A percentile compares a stretch with the other conserved stretches of the same genome.
These are phyloP conservation scores for Lentinula sp. DNA, from an alignment of 768 basidiomycete genomes.

Conservation along the genomic window DNA sequence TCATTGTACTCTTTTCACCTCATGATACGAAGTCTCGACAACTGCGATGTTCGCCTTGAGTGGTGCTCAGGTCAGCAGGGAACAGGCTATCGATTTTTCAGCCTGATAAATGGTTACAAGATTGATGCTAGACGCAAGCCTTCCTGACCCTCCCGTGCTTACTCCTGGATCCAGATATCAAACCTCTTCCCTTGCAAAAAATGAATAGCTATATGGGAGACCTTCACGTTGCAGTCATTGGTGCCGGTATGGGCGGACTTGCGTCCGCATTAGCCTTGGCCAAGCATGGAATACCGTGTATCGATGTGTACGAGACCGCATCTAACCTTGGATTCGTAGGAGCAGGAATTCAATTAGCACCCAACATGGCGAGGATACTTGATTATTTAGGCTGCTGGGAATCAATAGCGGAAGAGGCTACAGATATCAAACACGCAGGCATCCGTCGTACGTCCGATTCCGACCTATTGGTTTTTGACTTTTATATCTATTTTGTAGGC, in stretches of 20 bases:
- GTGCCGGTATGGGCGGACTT: conserved; percentile 21
- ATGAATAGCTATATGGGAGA: background rate
- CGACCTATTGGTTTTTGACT: background rate
- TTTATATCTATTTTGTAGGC: too few species aligned
- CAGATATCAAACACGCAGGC: conserved; percentile 18
- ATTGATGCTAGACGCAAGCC: too few species aligned
- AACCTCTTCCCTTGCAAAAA: too few species aligned
- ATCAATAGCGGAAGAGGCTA: conserved; percentile 18
- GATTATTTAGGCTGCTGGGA: conserved; percentile 23
- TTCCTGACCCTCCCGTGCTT: too few species aligned
- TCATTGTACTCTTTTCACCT: too few species aligned
- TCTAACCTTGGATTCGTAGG: conserved; percentile 25
- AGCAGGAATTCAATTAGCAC: conserved; percentile 29
- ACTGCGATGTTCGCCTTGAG: too few species aligned
- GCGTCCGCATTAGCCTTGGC: conserved; percentile 23
- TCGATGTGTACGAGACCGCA: conserved; percentile 23
- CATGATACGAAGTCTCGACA: too few species aligned
- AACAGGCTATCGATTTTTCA: too few species aligned
- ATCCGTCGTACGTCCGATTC: conserved; percentile 18
- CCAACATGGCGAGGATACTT: conserved; percentile 25
- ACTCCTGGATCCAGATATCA: too few species aligned
- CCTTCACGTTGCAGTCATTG: conserved; percentile 13
- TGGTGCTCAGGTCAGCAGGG: too few species aligned
- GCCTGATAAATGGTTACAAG: too few species aligned
- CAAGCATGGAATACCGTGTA: conserved; percentile 20